phyloP scores from a whole-genome alignment of 345 rosid species.

The Psidium friedrichsthalianum region DNA sequence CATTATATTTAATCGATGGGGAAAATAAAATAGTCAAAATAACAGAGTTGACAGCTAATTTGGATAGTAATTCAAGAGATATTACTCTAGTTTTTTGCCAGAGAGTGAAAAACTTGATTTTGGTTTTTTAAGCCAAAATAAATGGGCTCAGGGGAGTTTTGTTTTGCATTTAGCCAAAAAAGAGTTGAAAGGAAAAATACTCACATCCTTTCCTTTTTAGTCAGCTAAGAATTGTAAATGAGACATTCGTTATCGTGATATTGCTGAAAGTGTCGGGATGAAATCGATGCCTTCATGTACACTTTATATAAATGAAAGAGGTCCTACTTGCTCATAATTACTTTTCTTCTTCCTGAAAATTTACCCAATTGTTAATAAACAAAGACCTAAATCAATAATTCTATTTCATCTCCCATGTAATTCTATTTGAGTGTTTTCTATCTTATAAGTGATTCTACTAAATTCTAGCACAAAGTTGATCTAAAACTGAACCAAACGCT shows the following conservation, averaged over 20 bases:
- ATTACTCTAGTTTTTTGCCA: too few species aligned
- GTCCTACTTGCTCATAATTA: too few species aligned
- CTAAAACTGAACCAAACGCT: too few species aligned
- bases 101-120: too few species aligned
- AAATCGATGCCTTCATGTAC: background rate
- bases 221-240: background rate
- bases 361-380: background rate
- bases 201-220: background rate
- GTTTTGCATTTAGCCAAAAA: too few species aligned
- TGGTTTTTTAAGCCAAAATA: too few species aligned
- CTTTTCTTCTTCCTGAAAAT: too few species aligned
- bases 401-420: background rate
- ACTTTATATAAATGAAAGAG: too few species aligned
- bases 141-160: too few species aligned
- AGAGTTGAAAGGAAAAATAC: too few species aligned
- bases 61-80: background rate
- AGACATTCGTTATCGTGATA: background rate
- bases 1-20: background rate
- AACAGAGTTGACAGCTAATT: background rate
- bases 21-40: background rate
- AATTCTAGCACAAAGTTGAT: rapidly evolving
- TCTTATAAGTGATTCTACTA: background rate
- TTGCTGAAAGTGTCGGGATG: too few species aligned
- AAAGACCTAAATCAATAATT: background rate
- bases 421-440: background rate